Conservation (phyloP, 306 rosid species). For the Ceratonia siliqua region DNA sequence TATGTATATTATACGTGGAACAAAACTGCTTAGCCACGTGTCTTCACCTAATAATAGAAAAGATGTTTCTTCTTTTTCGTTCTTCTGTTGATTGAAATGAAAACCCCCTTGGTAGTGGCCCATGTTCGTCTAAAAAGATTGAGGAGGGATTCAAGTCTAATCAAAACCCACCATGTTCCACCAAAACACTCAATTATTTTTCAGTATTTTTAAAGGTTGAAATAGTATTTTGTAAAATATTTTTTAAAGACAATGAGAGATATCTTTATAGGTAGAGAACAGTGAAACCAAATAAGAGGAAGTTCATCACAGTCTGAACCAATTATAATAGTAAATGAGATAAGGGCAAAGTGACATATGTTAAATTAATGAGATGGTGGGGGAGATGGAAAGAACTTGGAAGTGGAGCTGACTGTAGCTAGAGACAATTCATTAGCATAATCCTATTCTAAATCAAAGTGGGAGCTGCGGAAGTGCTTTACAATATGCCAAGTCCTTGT, state of each 20-base stretch:
- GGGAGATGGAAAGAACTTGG: neutral
- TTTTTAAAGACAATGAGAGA: too few relatives aligned
- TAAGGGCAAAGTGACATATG: neutral
- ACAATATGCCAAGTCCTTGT: conserved; percentile 39
- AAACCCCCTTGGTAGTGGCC: conserved; percentile 5
- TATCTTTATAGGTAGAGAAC: neutral
- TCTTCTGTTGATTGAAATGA: neutral
- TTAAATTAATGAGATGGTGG: conserved; percentile 21
- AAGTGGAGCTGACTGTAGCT: conserved; percentile 56
- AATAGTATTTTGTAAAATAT: too few relatives aligned
- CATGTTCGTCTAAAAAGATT: neutral
- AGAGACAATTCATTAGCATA: conserved; percentile 48
- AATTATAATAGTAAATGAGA: conserved; percentile 1
- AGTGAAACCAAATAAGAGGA: conserved; percentile 8
- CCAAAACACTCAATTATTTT: too few relatives aligned
- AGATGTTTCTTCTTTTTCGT: neutral
- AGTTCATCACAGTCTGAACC: conserved; percentile 28
- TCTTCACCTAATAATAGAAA: neutral
- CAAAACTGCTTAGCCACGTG: neutral
- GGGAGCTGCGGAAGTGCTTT: conserved; percentile 49
- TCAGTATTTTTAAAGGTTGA: too few relatives aligned
- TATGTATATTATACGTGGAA: neutral
- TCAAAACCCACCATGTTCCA: conserved; percentile 33
- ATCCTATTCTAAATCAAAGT: conserved; percentile 59
- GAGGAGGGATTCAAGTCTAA: conserved; percentile 29